Percentiles rank a stretch among this genome's conserved stretches.
These are phyloP conservation scores for Apophysomyces elegans DNA, from an alignment of 371 early-diverging fungal species.

Conservation along the genomic window DNA sequence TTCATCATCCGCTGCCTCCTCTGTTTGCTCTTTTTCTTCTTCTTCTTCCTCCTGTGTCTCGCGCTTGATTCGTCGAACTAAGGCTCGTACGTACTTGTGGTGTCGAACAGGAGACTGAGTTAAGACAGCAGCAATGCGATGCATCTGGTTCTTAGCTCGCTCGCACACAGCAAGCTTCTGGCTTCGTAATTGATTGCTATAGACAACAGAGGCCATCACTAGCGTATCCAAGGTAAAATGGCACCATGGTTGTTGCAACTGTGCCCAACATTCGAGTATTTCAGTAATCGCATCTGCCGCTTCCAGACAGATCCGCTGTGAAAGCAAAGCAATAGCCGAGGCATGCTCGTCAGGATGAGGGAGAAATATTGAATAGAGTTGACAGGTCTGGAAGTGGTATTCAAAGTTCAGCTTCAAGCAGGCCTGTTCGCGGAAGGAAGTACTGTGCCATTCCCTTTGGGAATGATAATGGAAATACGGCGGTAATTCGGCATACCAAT, in stretches of 20 bases:
- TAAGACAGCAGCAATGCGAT: constrained; percentile 31
- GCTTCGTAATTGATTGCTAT: background rate
- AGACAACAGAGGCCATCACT: constrained; percentile 25
- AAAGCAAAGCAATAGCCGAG: constrained; percentile 30
- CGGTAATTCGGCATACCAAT: constrained; percentile 25
- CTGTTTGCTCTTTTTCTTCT: constrained; percentile 4
- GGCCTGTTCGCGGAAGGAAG: constrained; percentile 39
- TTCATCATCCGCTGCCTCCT: constrained; percentile 1
- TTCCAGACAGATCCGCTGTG: constrained; percentile 21
- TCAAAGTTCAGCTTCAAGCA: constrained; percentile 39
- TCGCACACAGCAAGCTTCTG: constrained; percentile 12
- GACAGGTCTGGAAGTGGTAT: constrained; percentile 33
- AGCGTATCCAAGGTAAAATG: constrained; percentile 33
- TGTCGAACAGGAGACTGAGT: constrained; percentile 39
- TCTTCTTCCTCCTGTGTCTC: constrained; percentile 11
- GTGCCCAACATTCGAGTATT: constrained; percentile 28
- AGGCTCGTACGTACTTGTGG: constrained; percentile 39
- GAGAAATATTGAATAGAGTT: constrained; percentile 31
- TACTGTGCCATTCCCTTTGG: constrained; percentile 22
- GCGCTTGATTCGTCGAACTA: constrained; percentile 31
- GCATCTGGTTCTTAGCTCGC: constrained; percentile 27
- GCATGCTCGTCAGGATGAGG: constrained; percentile 16
- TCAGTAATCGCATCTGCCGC: constrained; percentile 34
- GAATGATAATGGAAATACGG: constrained; percentile 28
- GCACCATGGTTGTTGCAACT: constrained; percentile 36